phyloP scores from a whole-genome alignment of 805 yeast species.

The Sungouiozyma intestinalis region DNA sequence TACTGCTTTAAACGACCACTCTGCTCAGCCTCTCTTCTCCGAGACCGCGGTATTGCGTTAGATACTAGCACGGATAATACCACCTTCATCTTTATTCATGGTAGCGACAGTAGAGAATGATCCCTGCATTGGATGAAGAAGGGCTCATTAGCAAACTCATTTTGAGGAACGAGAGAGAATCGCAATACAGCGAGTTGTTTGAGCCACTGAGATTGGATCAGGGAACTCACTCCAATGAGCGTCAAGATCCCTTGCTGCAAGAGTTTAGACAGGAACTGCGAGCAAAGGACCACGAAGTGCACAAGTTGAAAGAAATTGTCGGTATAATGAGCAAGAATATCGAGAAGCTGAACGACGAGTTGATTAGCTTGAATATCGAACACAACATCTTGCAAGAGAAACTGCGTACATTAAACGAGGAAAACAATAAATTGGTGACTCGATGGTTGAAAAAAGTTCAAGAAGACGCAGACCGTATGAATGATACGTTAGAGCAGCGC shows the following conservation, averaged over 20 bases:
- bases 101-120: too few relatives aligned
- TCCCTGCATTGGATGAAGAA: slow-evolving; percentile 3
- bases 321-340: slow-evolving; percentile 43
- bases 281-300: slow-evolving; percentile 18
- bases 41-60: too few relatives aligned
- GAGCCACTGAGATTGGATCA: not conserved
- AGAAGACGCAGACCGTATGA: slow-evolving; percentile 50
- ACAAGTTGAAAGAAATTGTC: slow-evolving; percentile 21
- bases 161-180: slow-evolving; percentile 14
- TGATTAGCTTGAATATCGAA: slow-evolving; percentile 51
- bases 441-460: slow-evolving; percentile 51
- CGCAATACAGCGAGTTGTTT: slow-evolving; percentile 16
- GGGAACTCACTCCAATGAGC: not conserved
- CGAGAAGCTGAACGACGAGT: slow-evolving; percentile 57
- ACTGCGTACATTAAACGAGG: slow-evolving; percentile 32
- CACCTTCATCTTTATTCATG: too few relatives aligned
- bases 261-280: slow-evolving; percentile 1
- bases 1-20: not conserved
- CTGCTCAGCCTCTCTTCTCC: too few relatives aligned
- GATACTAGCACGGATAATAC: too few relatives aligned
- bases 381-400: slow-evolving; percentile 29
- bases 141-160: slow-evolving; percentile 8
- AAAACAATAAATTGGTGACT: slow-evolving; percentile 41
- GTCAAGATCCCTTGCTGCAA: not conserved
- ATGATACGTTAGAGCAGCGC: slow-evolving; percentile 21